Base-by-base conservation (phyloP, 2,329 filamentous ascomycete genomes). In the Neofusicoccum kwambonambiense region DNA sequence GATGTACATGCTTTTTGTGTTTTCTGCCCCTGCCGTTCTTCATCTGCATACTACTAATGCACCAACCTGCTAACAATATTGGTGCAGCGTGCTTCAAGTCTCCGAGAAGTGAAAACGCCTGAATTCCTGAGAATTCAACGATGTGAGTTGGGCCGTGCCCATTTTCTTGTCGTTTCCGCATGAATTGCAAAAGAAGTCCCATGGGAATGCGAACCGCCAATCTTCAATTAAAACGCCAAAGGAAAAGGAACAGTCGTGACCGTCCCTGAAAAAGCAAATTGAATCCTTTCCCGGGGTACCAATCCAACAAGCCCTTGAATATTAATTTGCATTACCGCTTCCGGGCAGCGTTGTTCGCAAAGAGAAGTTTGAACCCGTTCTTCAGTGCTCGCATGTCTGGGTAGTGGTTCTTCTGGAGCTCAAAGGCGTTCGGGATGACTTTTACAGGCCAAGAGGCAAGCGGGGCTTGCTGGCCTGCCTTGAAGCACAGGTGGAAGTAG, bases 401-500 rank as follows among this genome's bases (percentile, higher is more conserved):
- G 75, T 99, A 99, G 61, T 90, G 87, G 70, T 91, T 90, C 70
- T 90, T 91, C 79, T 93, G 88, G 72, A 99, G 84, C 81, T 98
- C 93, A 74, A 94, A 99, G 4, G 92, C 95, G 72, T 96, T 91
- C 2, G 95, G 95, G 17, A 98, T 90, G 42, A 97, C 89, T 71
- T 95, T 93, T 68, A 99, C 92, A 4, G 88, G 87, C 89, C 94
- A 93, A 52, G 87, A 88, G 68, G 90, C 88, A 62, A 94, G 87
- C 50, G 83, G 84, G 2, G 92, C 90, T 56, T 85, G 83, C 70
- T 89, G 86, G 67, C 91, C 94, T 27, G 93, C 92, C 81, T 98
- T 98, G 87, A 97, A 99, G 81, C 93, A 96, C 45, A 99, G 86
- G 81, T 88, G 90, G 80, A 99, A 99, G 82, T 97, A 97, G 39